Evolutionary conservation across 2,329 filamentous ascomycete genomes (phyloP).

Genomic region (Colletotrichum brevisporum): DNA sequence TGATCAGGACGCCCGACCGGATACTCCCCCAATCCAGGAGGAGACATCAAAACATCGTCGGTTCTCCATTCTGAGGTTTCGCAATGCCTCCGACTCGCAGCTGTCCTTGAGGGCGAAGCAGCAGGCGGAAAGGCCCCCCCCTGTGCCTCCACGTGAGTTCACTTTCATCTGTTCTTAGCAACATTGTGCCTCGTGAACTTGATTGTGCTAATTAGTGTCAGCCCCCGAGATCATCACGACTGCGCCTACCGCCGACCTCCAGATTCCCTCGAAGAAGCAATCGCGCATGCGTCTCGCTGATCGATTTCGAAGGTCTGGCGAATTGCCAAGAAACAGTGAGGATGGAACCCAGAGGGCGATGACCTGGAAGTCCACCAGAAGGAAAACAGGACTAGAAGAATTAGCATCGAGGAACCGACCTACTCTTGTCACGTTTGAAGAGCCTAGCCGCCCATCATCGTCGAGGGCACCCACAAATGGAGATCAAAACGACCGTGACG

Average conservation of each 20-base stretch:
- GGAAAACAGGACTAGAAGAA: slow-evolving; percentile 49
- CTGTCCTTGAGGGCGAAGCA: slow-evolving; percentile 82
- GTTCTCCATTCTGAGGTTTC: slow-evolving; percentile 83
- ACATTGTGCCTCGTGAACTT: not conserved
- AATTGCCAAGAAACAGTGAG: slow-evolving; percentile 55
- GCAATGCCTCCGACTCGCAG: slow-evolving; percentile 94
- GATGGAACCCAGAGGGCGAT: slow-evolving; percentile 39
- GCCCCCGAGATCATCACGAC: slow-evolving; percentile 89
- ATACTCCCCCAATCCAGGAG: slow-evolving; percentile 67
- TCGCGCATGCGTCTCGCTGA: slow-evolving; percentile 68
- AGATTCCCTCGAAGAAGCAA: slow-evolving; percentile 66
- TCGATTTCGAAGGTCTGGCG: slow-evolving; percentile 67
- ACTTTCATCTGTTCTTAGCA: slow-evolving; percentile 19
- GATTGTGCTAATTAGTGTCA: slow-evolving; percentile 47
- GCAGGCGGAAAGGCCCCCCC: slow-evolving; percentile 71
- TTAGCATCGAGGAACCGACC: slow-evolving; percentile 47
- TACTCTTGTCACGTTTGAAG: slow-evolving; percentile 64
- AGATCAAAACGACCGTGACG: slow-evolving; percentile 28
- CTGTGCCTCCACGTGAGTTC: slow-evolving; percentile 70
- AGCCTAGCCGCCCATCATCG: slow-evolving; percentile 65
- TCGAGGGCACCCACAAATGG: slow-evolving; percentile 48
- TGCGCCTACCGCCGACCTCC: slow-evolving; percentile 81
- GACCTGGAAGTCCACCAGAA: slow-evolving; percentile 55
- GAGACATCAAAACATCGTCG: slow-evolving; percentile 70
- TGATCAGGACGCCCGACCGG: slow-evolving; percentile 53